Evolutionary conservation across 345 rosid species (phyloP), one percentile per base, ranked within the genome.

Genomic region (Eutrema yunnanense): DNA sequence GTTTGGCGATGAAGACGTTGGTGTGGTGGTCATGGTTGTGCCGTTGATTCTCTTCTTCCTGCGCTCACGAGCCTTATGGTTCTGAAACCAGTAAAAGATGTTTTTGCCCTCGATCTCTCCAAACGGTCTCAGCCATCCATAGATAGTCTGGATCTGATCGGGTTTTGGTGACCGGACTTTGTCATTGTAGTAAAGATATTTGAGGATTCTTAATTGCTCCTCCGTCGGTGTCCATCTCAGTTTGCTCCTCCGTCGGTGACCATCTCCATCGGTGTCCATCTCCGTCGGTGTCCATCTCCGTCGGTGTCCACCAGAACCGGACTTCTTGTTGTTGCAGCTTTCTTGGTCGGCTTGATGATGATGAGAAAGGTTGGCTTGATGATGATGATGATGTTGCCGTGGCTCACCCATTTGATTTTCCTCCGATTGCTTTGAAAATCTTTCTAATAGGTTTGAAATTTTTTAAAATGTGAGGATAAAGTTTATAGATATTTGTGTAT

Each of bases 21-120:
- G 58, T n/a, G 65, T 69, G 2, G 46, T 55, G 57, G 47, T 38
- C 53, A 46, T 68, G 65, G 68, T 30, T 44, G 80, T 62, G 50
- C 75, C 79, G 55, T 79, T 78, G 86, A 88, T 81, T 61, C 88
- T 84, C 79, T 88, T 95, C 92, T 92, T 95, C 77, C 90, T 96
- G 72, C 97, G 84, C 80, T 92, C 97, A 43, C 99, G 90, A 82
- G 99, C 99, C 79, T 95, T 95, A 59, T 95, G 97, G 86, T 95
- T 95, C 83, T 95, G 97, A 78, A 95, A 95, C 99, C 97, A 95
- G 78, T 95, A 95, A 74, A 95, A 95, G 26, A 91, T 97, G 78
- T 94, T 94, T 78, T 94, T 91, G 56, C 97, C 98, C 81, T 95
- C 96, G 47, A 95, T 95, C 83, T 95, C 90, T 1, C 97, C 99